These are phyloP conservation scores for Chytriomyces sp. DNA, from an alignment of 192 early-diverging fungal species.

Conservation along the genomic window DNA sequence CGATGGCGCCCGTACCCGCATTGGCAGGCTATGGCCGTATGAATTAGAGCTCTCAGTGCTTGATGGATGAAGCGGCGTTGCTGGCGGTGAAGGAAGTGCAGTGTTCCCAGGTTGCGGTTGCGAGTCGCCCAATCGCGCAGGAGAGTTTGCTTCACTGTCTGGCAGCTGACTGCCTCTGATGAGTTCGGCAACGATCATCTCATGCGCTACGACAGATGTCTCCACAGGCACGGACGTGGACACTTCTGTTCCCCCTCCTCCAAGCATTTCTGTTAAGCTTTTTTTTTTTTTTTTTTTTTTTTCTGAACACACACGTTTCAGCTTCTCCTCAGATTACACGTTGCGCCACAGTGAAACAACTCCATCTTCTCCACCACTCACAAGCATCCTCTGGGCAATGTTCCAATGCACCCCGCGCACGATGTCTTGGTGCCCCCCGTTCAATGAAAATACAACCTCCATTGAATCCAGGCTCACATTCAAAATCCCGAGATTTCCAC, in stretches of 20 bases:
- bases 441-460: constrained; percentile 76
- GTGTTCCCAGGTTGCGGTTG: too few species aligned
- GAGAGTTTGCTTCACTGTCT: too few species aligned
- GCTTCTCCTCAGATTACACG: not conserved
- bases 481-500: constrained; percentile 77
- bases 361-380: constrained; percentile 32
- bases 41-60: too few species aligned
- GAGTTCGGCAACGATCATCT: too few species aligned
- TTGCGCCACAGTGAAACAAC: constrained; percentile 72
- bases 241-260: not conserved
- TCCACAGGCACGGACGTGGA: not conserved
- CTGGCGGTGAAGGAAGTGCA: too few species aligned
- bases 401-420: constrained; percentile 84
- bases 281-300: not conserved
- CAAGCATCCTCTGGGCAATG: not conserved
- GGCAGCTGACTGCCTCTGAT: too few species aligned
- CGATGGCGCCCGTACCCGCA: too few species aligned
- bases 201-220: not conserved
- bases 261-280: not conserved
- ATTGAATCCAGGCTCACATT: constrained; percentile 79
- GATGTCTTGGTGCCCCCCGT: constrained; percentile 84
- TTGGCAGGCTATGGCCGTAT: too few species aligned
- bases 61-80: too few species aligned
- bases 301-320: not conserved
- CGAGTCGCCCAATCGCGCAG: too few species aligned